phyloP scores from a whole-genome alignment of 768 basidiomycete species.

The Leucocoprinus birnbaumii region DNA sequence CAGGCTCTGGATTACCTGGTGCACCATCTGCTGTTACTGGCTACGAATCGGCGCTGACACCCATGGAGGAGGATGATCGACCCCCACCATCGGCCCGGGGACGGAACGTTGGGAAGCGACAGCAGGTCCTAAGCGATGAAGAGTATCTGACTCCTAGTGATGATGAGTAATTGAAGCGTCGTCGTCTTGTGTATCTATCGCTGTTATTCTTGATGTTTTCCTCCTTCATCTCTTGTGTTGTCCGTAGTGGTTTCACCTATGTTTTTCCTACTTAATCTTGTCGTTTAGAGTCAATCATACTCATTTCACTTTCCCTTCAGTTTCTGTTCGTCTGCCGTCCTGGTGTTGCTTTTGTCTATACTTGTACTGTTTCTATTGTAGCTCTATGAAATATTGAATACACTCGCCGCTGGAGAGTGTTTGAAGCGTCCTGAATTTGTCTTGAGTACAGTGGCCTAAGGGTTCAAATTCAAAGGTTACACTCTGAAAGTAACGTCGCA shows the following conservation, averaged over 20 bases:
- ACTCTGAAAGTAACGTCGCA: no score
- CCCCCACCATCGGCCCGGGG: slow-evolving; percentile 47
- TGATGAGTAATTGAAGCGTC: slow-evolving; percentile 52
- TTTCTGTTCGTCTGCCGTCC: neutral
- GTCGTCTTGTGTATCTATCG: neutral
- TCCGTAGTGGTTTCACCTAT: neutral
- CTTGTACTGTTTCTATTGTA: slow-evolving; percentile 7
- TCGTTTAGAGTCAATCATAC: neutral
- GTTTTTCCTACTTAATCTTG: neutral
- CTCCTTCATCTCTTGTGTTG: neutral
- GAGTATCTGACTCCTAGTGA: slow-evolving; percentile 75
- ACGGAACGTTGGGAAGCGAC: slow-evolving; percentile 61
- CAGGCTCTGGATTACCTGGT: slow-evolving; percentile 73
- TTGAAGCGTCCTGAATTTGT: no score
- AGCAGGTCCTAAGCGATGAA: slow-evolving; percentile 73
- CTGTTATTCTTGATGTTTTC: neutral
- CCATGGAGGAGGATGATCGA: slow-evolving; percentile 80
- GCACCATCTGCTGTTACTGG: slow-evolving; percentile 40
- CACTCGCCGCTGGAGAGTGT: neutral
- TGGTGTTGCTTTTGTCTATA: neutral
- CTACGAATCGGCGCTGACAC: slow-evolving; percentile 70
- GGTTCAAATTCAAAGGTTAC: no score
- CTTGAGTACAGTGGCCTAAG: no score
- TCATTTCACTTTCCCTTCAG: neutral
- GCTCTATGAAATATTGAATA: slow-evolving; percentile 3